Conservation (phyloP, 768 basidiomycete species). For the Boletales sp. region DNA sequence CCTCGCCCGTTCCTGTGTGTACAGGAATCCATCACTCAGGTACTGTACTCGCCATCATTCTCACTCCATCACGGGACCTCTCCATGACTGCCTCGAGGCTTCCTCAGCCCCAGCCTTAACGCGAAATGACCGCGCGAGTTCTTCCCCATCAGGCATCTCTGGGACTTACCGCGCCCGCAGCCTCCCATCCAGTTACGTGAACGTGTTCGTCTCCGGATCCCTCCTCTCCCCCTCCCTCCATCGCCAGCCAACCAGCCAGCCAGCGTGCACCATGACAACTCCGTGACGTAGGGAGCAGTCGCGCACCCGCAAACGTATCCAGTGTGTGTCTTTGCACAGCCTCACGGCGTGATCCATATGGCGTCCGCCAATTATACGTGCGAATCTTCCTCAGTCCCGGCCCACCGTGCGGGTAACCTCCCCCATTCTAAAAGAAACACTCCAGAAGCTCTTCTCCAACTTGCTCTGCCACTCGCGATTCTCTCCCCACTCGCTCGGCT, state of each 20-base stretch:
- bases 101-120: constrained; percentile 2
- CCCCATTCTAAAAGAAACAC: constrained; percentile 4
- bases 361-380: constrained; percentile 7
- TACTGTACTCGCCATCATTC: constrained; percentile 10
- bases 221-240: too few relatives aligned
- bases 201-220: too few relatives aligned
- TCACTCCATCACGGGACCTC: constrained; percentile 23
- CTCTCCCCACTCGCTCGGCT: constrained; percentile 4
- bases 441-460: not conserved
- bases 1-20: constrained; percentile 24
- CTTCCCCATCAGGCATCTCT: constrained; percentile 8
- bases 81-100: constrained; percentile 25
- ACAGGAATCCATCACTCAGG: constrained; percentile 2
- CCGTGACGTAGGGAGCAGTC: not conserved
- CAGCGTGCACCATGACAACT: not conserved
- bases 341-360: not conserved
- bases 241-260: too few relatives aligned
- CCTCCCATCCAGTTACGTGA: too few relatives aligned
- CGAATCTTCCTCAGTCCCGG: constrained; percentile 1
- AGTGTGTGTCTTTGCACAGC: constrained; percentile 11
- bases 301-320: constrained; percentile 7
- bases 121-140: constrained; percentile 31
- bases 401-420: not conserved
- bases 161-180: constrained; percentile 2
- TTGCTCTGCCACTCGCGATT: not conserved